These are phyloP conservation scores for Fusarium falciforme DNA, from an alignment of 2,329 filamentous ascomycete species.

Conservation along the genomic window DNA sequence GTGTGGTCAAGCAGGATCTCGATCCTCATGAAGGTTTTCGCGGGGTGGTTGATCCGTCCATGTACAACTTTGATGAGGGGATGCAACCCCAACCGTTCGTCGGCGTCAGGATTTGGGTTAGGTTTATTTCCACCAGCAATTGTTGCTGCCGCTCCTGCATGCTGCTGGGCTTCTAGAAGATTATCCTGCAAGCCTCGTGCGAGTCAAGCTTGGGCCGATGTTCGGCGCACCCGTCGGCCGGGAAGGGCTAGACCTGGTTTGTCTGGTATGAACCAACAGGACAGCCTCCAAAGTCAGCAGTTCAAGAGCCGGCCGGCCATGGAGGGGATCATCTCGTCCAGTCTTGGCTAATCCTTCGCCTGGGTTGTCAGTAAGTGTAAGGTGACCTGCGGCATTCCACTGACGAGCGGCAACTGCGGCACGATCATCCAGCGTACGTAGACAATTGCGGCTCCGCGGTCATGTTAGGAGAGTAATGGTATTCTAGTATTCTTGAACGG, in stretches of 20 bases:
- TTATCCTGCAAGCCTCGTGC: neutral
- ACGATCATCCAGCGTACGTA: neutral
- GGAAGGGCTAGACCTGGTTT: neutral
- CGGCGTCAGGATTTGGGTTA: neutral
- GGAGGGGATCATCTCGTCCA: neutral
- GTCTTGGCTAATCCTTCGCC: neutral
- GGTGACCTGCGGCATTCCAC: neutral
- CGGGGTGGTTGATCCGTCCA: neutral
- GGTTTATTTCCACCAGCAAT: neutral
- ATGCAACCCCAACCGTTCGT: neutral
- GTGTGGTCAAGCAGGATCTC: neutral
- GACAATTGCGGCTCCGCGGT: neutral
- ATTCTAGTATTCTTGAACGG: neutral
- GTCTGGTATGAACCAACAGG: neutral
- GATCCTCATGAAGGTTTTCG: neutral
- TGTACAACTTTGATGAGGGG: neutral
- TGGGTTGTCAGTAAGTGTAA: neutral
- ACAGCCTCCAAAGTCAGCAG: neutral
- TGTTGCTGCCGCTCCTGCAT: neutral
- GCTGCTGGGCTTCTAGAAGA: neutral
- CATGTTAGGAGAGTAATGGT: neutral
- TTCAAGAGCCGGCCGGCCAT: neutral
- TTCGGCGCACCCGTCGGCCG: neutral
- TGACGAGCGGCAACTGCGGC: neutral
- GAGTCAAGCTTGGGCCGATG: neutral